Evolutionary conservation across 2,329 filamentous ascomycete genomes (phyloP), one percentile per base, ranked within the genome.

Genomic region (Diplodia intermedia): DNA sequence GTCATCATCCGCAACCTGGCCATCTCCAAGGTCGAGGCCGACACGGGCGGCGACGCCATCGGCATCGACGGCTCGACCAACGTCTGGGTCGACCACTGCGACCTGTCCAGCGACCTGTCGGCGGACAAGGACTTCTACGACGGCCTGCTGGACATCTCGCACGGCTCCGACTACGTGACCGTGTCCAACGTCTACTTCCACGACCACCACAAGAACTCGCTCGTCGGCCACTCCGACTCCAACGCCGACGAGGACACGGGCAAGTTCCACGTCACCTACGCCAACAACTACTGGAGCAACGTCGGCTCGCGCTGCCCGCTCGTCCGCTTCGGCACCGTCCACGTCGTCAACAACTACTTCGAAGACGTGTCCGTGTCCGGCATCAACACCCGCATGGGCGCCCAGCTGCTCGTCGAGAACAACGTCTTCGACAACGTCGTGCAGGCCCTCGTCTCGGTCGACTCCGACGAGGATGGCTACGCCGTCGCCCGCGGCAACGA

Each of bases 41-140:
- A 77, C 31, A 63, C 60, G 11, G 82, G 85, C 70, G 87, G 87
- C 23, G 88, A 90, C 72, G 86, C 85, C 68, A 84, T 90, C 71
- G 85, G 83, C 70, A 85, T 89, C 69, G 84, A 89, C 76, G 76
- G 75, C 14, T 83, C 84, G 61, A 85, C 76, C 68, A 88, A 89
- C 71, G 82, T 77, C 23, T 65, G 89, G 89, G 80, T 91, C 60
- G 89, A 91, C 78, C 89, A 91, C 80, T 83, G 83, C 74, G 89
- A 91, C 71, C 82, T 91, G 38, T 87, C 85, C 3, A 87, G 85
- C 49, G 83, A 89, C 78, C 82, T 84, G 73, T 87, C 81, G 79
- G 88, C 73, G 14, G 91, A 91, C 78, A 88, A 91, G 77, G 89
- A 65, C 62, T 65, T 85, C 78, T 90, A 88, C 72, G 89, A 91